Evolutionary conservation across 208 protist genomes (phyloP).

Genomic region (Wallacemonas sp.): DNA sequence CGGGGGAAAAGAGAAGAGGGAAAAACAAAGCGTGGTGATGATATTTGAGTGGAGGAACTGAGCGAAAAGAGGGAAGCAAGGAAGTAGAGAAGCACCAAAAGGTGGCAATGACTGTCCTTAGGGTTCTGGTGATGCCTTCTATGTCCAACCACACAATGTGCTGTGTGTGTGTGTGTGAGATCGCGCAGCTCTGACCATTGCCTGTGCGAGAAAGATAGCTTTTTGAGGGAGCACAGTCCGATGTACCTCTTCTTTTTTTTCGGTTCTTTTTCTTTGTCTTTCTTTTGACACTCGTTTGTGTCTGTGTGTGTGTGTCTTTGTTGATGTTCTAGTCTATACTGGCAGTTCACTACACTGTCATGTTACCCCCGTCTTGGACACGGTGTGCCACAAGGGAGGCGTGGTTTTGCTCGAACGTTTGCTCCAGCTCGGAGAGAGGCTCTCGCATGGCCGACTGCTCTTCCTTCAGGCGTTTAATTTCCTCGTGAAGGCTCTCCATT

Average conservation of each 20-base stretch:
- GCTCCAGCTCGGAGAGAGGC: conserved; percentile 49
- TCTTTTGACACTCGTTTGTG: conserved; percentile 10
- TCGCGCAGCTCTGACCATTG: too few relatives aligned
- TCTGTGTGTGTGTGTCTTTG: not conserved
- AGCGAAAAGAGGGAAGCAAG: not conserved
- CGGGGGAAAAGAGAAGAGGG: too few relatives aligned
- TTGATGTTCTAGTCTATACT: not conserved
- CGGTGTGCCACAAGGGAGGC: conserved; percentile 54
- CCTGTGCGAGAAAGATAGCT: too few relatives aligned
- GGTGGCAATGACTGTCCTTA: too few relatives aligned
- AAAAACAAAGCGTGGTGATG: too few relatives aligned
- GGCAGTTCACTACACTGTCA: not conserved
- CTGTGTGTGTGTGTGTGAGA: not conserved
- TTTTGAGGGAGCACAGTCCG: too few relatives aligned
- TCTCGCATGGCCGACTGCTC: conserved; percentile 39
- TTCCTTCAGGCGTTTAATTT: conserved; percentile 43
- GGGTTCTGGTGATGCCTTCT: too few relatives aligned
- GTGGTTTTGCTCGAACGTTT: conserved; percentile 79
- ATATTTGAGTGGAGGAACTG: too few relatives aligned
- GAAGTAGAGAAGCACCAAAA: too few relatives aligned
- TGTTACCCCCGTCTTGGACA: conserved; percentile 1
- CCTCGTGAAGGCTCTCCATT: conserved; percentile 40
- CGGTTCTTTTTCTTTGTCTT: conserved; percentile 3
- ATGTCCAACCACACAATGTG: too few relatives aligned
- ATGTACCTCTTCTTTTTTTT: too few relatives aligned